Percentiles rank a stretch among this genome's conserved stretches.
Evolutionary conservation across 163 green algal genomes (phyloP).

Genomic region (Scenedesmus sp.): DNA sequence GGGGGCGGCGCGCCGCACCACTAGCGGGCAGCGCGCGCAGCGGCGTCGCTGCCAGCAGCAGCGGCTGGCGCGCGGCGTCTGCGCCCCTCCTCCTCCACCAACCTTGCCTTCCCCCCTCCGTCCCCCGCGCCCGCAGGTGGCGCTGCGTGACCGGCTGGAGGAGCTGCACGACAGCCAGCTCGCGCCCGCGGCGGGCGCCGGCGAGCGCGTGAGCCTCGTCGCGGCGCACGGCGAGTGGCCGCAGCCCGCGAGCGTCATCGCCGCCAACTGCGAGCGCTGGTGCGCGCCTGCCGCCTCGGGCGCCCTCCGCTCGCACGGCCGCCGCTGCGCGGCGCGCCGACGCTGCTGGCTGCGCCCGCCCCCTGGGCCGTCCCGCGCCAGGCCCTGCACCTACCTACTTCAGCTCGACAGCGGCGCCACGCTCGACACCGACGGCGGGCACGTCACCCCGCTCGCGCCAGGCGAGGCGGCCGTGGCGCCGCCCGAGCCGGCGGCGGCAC

Average conservation of each 20-base stretch:
- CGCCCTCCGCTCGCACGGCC: too few relatives aligned
- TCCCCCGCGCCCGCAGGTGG: constrained; percentile 29
- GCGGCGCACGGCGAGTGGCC: background rate
- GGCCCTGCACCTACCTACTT: constrained; percentile 57
- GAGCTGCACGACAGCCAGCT: constrained; percentile 30
- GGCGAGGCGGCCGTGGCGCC: background rate
- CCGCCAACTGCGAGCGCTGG: constrained; percentile 24
- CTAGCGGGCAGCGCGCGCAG: background rate
- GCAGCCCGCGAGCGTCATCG: constrained; percentile 8
- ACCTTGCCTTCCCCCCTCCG: too few relatives aligned
- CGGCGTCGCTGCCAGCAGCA: background rate
- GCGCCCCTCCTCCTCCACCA: too few relatives aligned
- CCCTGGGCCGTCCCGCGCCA: too few relatives aligned
- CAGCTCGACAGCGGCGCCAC: constrained; percentile 25
- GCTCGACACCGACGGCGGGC: constrained; percentile 22
- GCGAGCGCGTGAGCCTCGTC: background rate
- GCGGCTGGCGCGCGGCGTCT: background rate
- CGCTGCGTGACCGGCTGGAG: constrained; percentile 7
- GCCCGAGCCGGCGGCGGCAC: background rate
- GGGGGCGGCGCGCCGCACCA: background rate
- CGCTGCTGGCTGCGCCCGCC: too few relatives aligned
- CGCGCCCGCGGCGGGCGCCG: constrained; percentile 5
- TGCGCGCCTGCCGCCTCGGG: too few relatives aligned
- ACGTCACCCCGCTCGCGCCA: background rate
- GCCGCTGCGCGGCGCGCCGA: too few relatives aligned